Evolutionary conservation across 1,284 basidiomycete species (phyloP), one percentile per base, ranked within the genome.

Genomic region (Trametes hirsuta): DNA sequence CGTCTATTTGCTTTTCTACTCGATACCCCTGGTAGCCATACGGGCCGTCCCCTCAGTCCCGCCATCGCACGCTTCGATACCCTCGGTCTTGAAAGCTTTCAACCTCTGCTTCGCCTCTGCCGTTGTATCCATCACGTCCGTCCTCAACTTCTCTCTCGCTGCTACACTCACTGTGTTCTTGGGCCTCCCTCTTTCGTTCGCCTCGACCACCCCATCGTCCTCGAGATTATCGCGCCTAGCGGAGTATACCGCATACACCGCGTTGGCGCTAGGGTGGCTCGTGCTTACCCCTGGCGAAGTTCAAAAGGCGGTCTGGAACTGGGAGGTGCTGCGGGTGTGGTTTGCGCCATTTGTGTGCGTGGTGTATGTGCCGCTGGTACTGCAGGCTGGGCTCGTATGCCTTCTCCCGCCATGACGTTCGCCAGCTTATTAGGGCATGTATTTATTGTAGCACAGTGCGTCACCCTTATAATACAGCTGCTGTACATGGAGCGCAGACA

Each of bases 101-200:
- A 87, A 87, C 69, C 79, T 94, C 50, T 88, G 95, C 74, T 73
- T 91, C 51, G 84, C 91, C 47, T 93, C 94, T 14, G 88, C 93
- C 5, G 79, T 95, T 58, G 86, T 97, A 66, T 93, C 94, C 24
- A 85, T 93, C 47, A 87, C 86, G 18, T 90, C 93, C 4, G 88
- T 96, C 61, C 85, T 96, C 69, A 97, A 97, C 74, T 96, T 95
- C 75, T 93, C 92, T 4, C 85, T 96, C 18, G 90, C 94, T 0
- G 85, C 88, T 34, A 74, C 82, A 8, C 81, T 94, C 8, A 86
- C 89, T 0, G 72, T 87, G 39, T 66, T 84, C 10, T 80, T 91
- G 12, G 86, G 86, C 34, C 62, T 88, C 55, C 86, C 87, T 30
- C 79, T 90, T 58, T 79, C 84, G 46, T 64, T 85, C 36, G 77